These are phyloP conservation scores for Mycothermus thermophilus DNA, from an alignment of 495 filamentous ascomycete species.

Conservation along the genomic window DNA sequence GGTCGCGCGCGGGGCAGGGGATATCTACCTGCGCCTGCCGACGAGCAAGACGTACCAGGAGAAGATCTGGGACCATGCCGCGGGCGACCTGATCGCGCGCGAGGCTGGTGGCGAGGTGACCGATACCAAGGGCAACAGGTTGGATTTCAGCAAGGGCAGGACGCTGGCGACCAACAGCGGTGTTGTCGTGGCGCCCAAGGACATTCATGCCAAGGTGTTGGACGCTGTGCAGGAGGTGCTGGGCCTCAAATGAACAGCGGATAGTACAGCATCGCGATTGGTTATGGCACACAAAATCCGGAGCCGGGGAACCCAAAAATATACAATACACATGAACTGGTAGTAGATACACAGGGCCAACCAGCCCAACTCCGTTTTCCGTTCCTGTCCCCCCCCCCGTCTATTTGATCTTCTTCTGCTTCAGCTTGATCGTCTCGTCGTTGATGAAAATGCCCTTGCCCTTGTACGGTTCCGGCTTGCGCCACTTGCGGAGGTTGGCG, in stretches of 20 bases:
- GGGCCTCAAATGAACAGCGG: slow-evolving; percentile 16
- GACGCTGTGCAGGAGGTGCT: slow-evolving; percentile 72
- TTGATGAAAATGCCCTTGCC: slow-evolving; percentile 98
- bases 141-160: slow-evolving; percentile 78
- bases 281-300: slow-evolving; percentile 6
- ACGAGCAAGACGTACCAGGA: slow-evolving; percentile 78
- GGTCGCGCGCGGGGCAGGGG: slow-evolving; percentile 87
- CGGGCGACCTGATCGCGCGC: slow-evolving; percentile 85
- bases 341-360: too few relatives aligned
- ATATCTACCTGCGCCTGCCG: slow-evolving; percentile 84
- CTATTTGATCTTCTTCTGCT: slow-evolving; percentile 98
- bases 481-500: slow-evolving; percentile 75
- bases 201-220: slow-evolving; percentile 61
- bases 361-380: too few relatives aligned
- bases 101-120: slow-evolving; percentile 90
- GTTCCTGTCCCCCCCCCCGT: too few relatives aligned
- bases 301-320: neutral
- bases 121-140: slow-evolving; percentile 60
- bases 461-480: slow-evolving; percentile 93
- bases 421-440: slow-evolving; percentile 91
- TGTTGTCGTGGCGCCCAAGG: slow-evolving; percentile 73
- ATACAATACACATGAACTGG: too few relatives aligned
- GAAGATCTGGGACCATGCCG: slow-evolving; percentile 99
- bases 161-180: slow-evolving; percentile 84
- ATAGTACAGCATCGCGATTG: slow-evolving; percentile 2